Base-by-base conservation (phyloP, 2,329 filamentous ascomycete species). In the Metarhizium sp. region DNA sequence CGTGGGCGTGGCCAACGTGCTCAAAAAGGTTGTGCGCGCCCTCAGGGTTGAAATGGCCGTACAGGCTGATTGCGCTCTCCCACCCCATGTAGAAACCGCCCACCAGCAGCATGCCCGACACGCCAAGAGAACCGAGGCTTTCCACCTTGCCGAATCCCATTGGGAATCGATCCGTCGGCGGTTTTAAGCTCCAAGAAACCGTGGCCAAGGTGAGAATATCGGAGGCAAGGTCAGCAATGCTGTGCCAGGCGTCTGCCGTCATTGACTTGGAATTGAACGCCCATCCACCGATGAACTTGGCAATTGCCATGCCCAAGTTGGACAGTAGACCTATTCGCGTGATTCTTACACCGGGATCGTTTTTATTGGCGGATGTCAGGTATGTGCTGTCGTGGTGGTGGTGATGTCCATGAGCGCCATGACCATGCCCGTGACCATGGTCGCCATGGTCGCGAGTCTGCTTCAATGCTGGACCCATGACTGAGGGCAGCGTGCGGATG, bases 71-170 rank as follows among this genome's bases (percentile, higher is more conserved):
- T 55, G 84, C 77, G 64, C 86, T 88, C 71, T 88, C 87, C 72
- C 87, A 83, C 59, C 91, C 91, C 87, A 99, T 97, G 70, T 95
- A 91, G 59, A 96, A 74, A 52, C 94, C 94, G 59, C 94, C 94
- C 50, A 86, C 84, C 2, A 99, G 80, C 63, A 99, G 78, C 73
- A 99, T 88, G 59, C 91, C 86, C 62, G 92, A 96, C 38, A 99
- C 94, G 16, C 92, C 94, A 57, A 99, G 75, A 25, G 91, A 94
- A 20, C 94, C 94, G 67, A 99, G 74, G 65, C 91, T 96, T 76
- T 99, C 94, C n/a, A 99, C 82, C 75, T 99, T 99, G 67, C 94
- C 94, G 68, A 95, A 99, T 2, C 94, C 94, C 64, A 85, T 84
- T 2, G 94, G 94, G 67, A 96, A 99, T 45, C 81, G 81, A 54